phyloP scores from a whole-genome alignment of 371 early-diverging fungal genomes.

The Batrachochytrium dendrobatidis region DNA sequence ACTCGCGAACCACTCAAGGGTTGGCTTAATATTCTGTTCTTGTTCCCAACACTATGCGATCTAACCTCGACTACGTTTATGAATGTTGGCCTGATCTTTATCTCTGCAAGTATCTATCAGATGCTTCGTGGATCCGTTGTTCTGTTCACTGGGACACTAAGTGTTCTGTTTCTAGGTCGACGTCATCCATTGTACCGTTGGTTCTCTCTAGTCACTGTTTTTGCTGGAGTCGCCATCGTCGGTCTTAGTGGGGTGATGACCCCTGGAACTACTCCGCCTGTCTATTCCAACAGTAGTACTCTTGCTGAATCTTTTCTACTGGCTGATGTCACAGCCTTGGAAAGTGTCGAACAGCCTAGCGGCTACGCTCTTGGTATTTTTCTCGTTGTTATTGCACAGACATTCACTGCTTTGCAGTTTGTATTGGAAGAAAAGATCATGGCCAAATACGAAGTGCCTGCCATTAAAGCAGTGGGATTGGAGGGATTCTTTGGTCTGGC shows the following conservation, averaged over 20 bases:
- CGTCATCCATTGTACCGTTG: conserved; percentile 70
- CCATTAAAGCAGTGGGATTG: conserved; percentile 84
- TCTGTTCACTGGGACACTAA: conserved; percentile 83
- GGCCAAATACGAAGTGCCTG: conserved; percentile 63
- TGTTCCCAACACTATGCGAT: conserved; percentile 89
- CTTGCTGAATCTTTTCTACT: too few species aligned
- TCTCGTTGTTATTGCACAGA: conserved; percentile 81
- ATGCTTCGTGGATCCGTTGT: conserved; percentile 95
- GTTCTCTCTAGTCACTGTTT: conserved; percentile 71
- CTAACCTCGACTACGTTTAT: conserved; percentile 88
- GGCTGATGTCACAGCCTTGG: too few species aligned
- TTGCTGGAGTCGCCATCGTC: conserved; percentile 62
- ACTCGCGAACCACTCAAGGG: conserved; percentile 47
- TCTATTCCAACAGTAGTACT: conserved; percentile 19
- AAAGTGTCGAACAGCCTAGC: not conserved
- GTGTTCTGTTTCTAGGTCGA: conserved; percentile 73
- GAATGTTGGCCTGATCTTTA: conserved; percentile 89
- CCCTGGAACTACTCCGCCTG: not conserved
- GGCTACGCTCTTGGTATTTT: conserved; percentile 58
- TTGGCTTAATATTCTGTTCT: conserved; percentile 56
- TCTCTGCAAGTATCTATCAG: conserved; percentile 90
- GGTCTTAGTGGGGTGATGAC: conserved; percentile 43
- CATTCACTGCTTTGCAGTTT: conserved; percentile 88
- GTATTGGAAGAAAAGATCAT: conserved; percentile 92
- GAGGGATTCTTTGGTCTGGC: conserved; percentile 88